Base-by-base conservation (phyloP, 108 stramenopile genomes). In the Nitzschia inconspicua region DNA sequence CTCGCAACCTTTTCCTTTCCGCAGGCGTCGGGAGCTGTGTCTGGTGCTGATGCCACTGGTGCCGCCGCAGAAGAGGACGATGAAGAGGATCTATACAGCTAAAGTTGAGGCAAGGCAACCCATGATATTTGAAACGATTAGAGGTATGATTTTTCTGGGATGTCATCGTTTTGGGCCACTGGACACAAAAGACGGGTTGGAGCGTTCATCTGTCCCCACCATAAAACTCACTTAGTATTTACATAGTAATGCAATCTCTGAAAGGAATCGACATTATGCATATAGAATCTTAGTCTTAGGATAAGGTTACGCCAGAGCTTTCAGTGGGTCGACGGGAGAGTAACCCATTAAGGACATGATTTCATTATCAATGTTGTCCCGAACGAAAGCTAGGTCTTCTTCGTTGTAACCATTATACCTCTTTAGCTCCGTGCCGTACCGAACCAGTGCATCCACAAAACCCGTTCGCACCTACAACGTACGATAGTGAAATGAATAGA, bases 1-100 rank as follows among this genome's bases (percentile, higher is more conserved):
- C 70, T 94, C 60, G 82, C 89, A 7, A 89, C 86, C 0, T 97
- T 97, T 84, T 75, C 88, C 16, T 97, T 97, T 75, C 96, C 96
- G 14, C 72, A 88, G 26, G 60, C 70, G 44, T 56, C 62, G 35
- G 67, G 37, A 10, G 77, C 65, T 14, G 81, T 34, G 42, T 84
- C 68, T 16, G 75, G 41, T 24, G 85, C 60, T n/a, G 79, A 48
- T 14, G 68, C 43, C 28, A 65, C 24, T 28, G 75, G 54, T 42
- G 76, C 46, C 14, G 82, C 65, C 8, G 80, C 76, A 23, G 82
- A 76, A 2, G 79, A 81, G 27, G 85, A 86, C n/a, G 94, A 95
- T 30, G 95, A 96, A 58, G 96, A 97, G 68, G 96, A 97, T 73
- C 89, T 97, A 47, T 95, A 97, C 84, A 88, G 87, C 67, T 92